phyloP scores from a whole-genome alignment of 2,329 filamentous ascomycete genomes.

The Ascochyta lentis region DNA sequence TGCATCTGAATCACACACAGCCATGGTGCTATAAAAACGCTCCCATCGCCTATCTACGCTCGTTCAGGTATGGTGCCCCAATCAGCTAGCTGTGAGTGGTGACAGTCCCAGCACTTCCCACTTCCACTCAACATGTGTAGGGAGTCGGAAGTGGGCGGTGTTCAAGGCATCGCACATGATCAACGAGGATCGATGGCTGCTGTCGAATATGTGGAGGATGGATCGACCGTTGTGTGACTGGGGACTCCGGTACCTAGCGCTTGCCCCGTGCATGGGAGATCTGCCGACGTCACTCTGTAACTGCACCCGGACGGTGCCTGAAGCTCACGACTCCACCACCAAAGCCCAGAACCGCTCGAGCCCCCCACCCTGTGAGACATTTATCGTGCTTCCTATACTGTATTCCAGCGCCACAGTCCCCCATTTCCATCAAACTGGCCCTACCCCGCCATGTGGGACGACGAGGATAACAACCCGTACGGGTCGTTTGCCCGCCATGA shows the following conservation, averaged over 20 bases:
- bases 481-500: slow-evolving; percentile 91
- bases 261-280: slow-evolving; percentile 9
- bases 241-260: not conserved
- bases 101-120: too few species aligned
- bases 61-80: too few species aligned
- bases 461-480: slow-evolving; percentile 98
- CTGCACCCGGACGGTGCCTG: slow-evolving; percentile 6
- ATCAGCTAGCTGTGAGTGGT: too few species aligned
- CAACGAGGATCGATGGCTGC: not conserved
- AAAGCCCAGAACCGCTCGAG: slow-evolving; percentile 8
- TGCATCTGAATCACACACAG: too few species aligned
- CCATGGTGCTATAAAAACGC: too few species aligned
- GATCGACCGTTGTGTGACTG: slow-evolving; percentile 5
- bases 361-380: not conserved
- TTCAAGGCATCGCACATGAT: not conserved
- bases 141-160: not conserved
- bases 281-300: slow-evolving; percentile 8
- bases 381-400: not conserved
- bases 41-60: too few species aligned
- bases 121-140: not conserved
- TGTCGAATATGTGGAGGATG: not conserved
- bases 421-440: not conserved
- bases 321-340: slow-evolving; percentile 15
- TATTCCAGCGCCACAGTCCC: not conserved
- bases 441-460: slow-evolving; percentile 82